Evolutionary conservation across 257 asterid species (phyloP), one percentile per base, ranked within the genome.

Genomic region (Penstemon eatonii): DNA sequence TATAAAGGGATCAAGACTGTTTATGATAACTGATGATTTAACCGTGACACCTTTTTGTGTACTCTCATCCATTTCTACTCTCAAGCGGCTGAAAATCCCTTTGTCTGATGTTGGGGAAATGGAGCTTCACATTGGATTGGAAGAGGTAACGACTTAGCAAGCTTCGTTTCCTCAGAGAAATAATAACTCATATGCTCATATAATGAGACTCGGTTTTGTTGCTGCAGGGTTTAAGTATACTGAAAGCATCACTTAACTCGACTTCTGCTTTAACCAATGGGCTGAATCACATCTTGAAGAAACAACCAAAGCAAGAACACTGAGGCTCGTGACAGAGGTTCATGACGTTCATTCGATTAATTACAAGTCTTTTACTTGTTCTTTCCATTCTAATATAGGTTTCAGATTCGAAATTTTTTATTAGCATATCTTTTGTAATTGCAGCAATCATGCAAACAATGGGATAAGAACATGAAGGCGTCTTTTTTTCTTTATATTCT

Each of bases 21-120:
- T 38, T 40, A 15, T 54, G 65, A 74, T 76, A 8, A 56, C 65
- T 8, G 72, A 79, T 51, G 66, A 76, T 65, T 66, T 79, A 25
- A 60, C 65, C 4, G 71, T 79, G 43, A 66, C 53, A 3, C 74
- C 74, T 5, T 37, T 65, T 39, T 40, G 15, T 18, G 5, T 55
- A 12, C 18, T 12, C 36, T 65, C 73, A 0, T 18, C 9, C 1
- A 18, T 70, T 58, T 37, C 73, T 1, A 3, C 19, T 15, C 53
- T 76, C 2, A 6, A 43, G 3, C 10, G 3, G 43, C 2, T 41
- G 61, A 63, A 55, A 0, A 46, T 76, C 54, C 15, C 70, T 10
- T 4, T 70, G 0, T 41, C 60, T 10, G 80, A 71, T 53, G 55
- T 76, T 0, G 19, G 57, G 44, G 80, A 75, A 49, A 4, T 56